Evolutionary conservation across 805 yeast species (phyloP).

Genomic region (Debaryomyces maramus): DNA sequence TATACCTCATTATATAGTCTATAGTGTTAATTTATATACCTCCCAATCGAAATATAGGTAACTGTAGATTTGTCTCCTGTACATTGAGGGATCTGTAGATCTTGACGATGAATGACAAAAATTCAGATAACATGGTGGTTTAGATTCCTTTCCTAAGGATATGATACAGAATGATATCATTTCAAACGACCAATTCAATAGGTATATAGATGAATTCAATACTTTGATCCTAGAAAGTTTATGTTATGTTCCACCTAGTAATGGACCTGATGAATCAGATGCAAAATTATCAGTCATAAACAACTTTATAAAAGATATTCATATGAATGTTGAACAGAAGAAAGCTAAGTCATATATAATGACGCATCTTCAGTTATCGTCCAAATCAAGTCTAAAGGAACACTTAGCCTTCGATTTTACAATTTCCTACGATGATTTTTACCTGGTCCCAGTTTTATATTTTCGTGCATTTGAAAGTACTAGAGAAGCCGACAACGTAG

Average conservation of each 20-base stretch:
- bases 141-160: not conserved
- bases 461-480: conserved; percentile 16
- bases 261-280: not conserved
- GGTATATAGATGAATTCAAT: conserved; percentile 14
- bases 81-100: no score
- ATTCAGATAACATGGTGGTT: not conserved
- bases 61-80: not conserved
- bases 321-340: conserved; percentile 1
- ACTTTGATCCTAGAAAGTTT: conserved; percentile 12
- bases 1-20: not conserved
- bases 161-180: conserved; percentile 5
- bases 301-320: conserved; percentile 7
- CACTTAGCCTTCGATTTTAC: conserved; percentile 15
- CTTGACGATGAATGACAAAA: no score
- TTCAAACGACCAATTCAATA: conserved; percentile 13
- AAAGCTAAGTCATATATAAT: conserved; percentile 7
- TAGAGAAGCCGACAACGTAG: not conserved
- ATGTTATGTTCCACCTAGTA: not conserved
- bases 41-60: not conserved
- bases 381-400: not conserved
- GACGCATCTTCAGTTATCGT: not conserved
- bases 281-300: conserved; percentile 8
- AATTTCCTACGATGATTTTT: conserved; percentile 28
- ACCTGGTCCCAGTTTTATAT: conserved; percentile 30
- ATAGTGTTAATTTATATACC: not conserved